Evolutionary conservation across 257 asterid genomes (phyloP).

Genomic region (Nicotiana benthamiana): DNA sequence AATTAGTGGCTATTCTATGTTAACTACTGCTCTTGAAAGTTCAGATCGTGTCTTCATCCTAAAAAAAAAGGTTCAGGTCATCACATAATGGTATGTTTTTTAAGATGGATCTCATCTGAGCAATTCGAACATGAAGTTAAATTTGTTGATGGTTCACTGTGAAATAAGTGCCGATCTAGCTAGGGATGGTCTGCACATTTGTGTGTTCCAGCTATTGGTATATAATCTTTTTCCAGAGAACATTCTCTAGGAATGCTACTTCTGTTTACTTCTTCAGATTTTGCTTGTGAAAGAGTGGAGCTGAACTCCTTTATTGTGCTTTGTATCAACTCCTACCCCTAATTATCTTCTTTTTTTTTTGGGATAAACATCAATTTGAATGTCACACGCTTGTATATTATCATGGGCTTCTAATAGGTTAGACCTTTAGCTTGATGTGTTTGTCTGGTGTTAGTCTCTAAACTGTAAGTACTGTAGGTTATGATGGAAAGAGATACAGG

Average conservation of each 20-base stretch:
- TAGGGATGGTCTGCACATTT: not conserved
- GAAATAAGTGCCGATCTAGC: not conserved
- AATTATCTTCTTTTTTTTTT: not conserved
- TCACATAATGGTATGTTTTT: not conserved
- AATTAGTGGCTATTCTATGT: not conserved
- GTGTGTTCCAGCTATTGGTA: not conserved
- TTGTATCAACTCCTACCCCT: not conserved
- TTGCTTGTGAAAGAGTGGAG: not conserved
- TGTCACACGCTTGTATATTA: not conserved
- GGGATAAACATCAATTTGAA: not conserved
- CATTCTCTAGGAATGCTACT: not conserved
- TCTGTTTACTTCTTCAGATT: not conserved
- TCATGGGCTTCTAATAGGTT: not conserved
- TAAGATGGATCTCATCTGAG: not conserved
- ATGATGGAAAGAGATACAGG: constrained; percentile 97
- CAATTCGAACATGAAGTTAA: not conserved
- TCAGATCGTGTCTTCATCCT: not conserved
- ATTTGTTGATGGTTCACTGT: not conserved
- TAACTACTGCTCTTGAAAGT: not conserved
- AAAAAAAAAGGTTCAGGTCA: too few relatives aligned
- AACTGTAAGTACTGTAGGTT: constrained; percentile 31
- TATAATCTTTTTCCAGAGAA: not conserved
- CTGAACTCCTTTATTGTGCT: not conserved
- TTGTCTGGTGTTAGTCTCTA: not conserved
- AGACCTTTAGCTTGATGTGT: not conserved